Evolutionary conservation across 2,329 filamentous ascomycete species (phyloP).

Genomic region (Bipolaris zeicola): DNA sequence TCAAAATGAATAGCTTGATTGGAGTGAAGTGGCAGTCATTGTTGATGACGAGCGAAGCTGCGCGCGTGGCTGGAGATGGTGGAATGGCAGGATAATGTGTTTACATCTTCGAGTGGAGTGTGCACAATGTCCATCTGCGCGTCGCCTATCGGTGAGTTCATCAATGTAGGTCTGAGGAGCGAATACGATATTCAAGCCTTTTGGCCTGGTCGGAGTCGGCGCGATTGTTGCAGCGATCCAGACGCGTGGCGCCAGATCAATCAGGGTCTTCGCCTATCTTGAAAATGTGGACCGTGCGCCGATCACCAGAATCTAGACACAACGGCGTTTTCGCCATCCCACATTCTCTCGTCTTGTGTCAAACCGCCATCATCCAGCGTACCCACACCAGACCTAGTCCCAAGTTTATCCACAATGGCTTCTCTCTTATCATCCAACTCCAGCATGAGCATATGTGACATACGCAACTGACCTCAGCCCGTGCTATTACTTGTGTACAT

Average conservation of each 20-base stretch:
- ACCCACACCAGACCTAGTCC: slow-evolving; percentile 7
- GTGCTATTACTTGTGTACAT: slow-evolving; percentile 12
- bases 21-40: too few species aligned
- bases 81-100: too few species aligned
- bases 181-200: neutral
- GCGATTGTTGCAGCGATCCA: neutral
- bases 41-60: too few species aligned
- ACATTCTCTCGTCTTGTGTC: slow-evolving; percentile 10
- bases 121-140: too few species aligned
- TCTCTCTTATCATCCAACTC: slow-evolving; percentile 34
- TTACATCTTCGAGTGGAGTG: too few species aligned
- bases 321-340: slow-evolving; percentile 1
- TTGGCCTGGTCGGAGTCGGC: neutral
- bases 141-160: too few species aligned
- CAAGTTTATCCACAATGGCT: slow-evolving; percentile 28
- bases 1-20: too few species aligned
- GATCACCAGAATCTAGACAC: slow-evolving; percentile 6
- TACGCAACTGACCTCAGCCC: slow-evolving; percentile 35
- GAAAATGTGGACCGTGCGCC: neutral
- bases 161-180: too few species aligned
- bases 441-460: slow-evolving; percentile 38
- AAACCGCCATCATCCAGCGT: slow-evolving; percentile 5
- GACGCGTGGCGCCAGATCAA: neutral
- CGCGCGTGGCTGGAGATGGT: too few species aligned
- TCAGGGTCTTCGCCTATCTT: slow-evolving; percentile 6